Evolutionary conservation across 2,329 filamentous ascomycete species (phyloP).

Genomic region (Neocatenulostroma microsporum): DNA sequence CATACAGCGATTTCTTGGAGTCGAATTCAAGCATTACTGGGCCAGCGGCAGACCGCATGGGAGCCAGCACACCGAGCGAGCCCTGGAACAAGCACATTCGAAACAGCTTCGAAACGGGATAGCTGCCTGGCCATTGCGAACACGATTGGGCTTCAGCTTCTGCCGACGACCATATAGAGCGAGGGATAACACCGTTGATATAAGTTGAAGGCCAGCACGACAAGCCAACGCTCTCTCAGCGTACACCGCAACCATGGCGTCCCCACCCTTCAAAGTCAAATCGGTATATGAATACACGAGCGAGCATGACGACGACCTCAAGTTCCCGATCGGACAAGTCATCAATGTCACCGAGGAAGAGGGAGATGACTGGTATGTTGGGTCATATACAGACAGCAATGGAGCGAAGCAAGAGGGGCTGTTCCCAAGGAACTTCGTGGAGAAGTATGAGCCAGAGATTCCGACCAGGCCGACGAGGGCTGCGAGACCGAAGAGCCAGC

Average conservation of each 20-base stretch:
- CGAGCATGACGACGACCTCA: slow-evolving; percentile 88
- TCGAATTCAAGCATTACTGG: no score
- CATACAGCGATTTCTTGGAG: no score
- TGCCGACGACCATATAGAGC: no score
- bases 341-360: slow-evolving; percentile 91
- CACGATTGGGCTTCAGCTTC: no score
- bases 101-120: neutral
- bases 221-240: no score
- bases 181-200: no score
- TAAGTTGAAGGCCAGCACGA: no score
- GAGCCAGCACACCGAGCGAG: no score
- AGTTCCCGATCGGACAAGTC: slow-evolving; percentile 75
- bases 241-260: slow-evolving; percentile 5
- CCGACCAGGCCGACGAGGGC: slow-evolving; percentile 75
- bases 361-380: slow-evolving; percentile 87
- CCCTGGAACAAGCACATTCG: no score
- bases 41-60: no score
- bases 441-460: slow-evolving; percentile 85
- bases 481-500: slow-evolving; percentile 60
- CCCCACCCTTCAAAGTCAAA: slow-evolving; percentile 72
- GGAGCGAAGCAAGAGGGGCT: slow-evolving; percentile 75
- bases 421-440: slow-evolving; percentile 95
- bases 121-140: no score
- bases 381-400: slow-evolving; percentile 71
- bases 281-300: slow-evolving; percentile 92